These are phyloP conservation scores for Oryza australiensis DNA, from an alignment of 176 grass and related monocot species.

Conservation along the genomic window DNA sequence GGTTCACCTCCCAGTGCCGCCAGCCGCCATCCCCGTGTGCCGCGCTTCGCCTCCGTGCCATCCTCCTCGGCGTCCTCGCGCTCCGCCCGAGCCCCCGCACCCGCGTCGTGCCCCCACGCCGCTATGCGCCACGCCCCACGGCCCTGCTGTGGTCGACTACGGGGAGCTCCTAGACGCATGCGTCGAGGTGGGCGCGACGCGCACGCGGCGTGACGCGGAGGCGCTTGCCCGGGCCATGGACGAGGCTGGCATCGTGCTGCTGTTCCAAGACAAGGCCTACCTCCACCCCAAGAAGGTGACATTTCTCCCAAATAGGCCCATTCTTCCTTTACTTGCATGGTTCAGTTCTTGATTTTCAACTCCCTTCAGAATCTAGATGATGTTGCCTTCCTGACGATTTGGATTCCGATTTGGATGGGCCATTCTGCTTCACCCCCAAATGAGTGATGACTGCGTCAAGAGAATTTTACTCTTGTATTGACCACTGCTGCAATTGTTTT, in stretches of 20 bases:
- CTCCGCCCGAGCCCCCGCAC: too few species aligned
- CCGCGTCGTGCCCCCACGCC: too few species aligned
- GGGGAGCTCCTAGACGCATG: constrained; percentile 56
- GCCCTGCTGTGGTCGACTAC: constrained; percentile 56
- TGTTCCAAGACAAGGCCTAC: constrained; percentile 72
- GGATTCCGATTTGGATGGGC: not conserved
- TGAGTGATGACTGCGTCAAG: not conserved
- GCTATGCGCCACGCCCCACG: too few species aligned
- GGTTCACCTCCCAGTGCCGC: too few species aligned
- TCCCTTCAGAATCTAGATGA: not conserved
- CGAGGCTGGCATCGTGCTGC: constrained; percentile 57
- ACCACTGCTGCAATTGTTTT: not conserved
- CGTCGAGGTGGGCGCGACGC: constrained; percentile 50
- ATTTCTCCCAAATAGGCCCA: not conserved
- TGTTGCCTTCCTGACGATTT: not conserved
- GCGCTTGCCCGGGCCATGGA: constrained; percentile 49
- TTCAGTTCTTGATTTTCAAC: not conserved
- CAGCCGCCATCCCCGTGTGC: too few species aligned
- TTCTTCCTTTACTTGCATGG: not conserved
- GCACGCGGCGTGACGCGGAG: constrained; percentile 50
- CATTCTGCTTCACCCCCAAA: not conserved
- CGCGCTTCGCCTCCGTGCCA: too few species aligned
- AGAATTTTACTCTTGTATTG: not conserved
- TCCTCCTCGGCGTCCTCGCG: too few species aligned
- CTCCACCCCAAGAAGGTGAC: constrained; percentile 71